Evolutionary conservation across 2,329 filamentous ascomycete species (phyloP), one percentile per base, ranked within the genome.

Genomic region (Trichophaea hybrida): DNA sequence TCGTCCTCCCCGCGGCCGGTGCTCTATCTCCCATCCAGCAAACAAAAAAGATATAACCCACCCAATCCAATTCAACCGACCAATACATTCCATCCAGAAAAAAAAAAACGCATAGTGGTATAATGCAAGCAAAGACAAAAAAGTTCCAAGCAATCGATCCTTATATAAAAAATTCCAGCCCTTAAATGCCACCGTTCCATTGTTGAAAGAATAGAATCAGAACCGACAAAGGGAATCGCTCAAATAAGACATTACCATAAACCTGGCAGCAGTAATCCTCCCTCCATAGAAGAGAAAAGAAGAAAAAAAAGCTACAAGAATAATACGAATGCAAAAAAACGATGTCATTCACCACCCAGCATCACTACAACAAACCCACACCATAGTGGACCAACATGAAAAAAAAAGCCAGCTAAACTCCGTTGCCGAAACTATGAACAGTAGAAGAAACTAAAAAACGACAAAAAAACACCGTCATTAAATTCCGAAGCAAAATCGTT

Each of bases 401-500:
- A 54, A 12, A 60, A 49, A 44, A 57, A 64, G 59, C 57, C 62
- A 62, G 59, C 61, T 61, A 61, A 65, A 65, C 63, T 65, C 63
- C 63, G 49, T 59, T 44, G 56, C 62, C 54, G 50, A 54, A 60
- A 65, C 61, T 64, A 64, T 65, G 59, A 64, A 65, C 61, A 64
- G 50, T 54, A 60, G 35, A 57, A 60, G 53, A 37, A 55, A 53
- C 49, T 48, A 43, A 56, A 55, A 60, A 59, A 57, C 57, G 59
- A 59, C 59, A 56, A 10, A n/a, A 10, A 43, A 62, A 55, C 51
- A 60, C 55, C 62, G 43, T 65, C 63, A 65, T 65, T 64, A 64
- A 65, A 62, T 17, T 51, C 44, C 2, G 4, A 57, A 57, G 24
- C 35, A 17, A 48, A 48, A 13, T 57, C 10, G 13, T 15, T 55